Evolutionary conservation across 176 grass and related monocot species (phyloP).

Genomic region (Aechmea fasciata): DNA sequence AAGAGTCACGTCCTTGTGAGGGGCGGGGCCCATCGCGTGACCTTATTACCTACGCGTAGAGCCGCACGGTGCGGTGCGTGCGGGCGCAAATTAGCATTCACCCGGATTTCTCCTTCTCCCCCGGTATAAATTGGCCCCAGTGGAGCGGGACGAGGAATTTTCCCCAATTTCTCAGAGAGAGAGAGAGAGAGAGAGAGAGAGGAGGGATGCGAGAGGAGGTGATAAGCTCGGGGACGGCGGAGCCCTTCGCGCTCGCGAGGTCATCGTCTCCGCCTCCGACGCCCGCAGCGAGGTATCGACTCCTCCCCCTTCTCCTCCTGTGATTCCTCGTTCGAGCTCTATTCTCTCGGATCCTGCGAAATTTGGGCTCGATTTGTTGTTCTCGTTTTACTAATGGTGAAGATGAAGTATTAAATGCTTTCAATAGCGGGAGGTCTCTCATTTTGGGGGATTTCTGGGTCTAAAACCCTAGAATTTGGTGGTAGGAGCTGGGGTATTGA

Average conservation of each 20-base stretch:
- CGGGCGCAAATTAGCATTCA: not conserved
- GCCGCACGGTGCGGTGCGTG: too few species aligned
- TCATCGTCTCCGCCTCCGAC: slow-evolving; percentile 73
- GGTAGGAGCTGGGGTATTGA: not conserved
- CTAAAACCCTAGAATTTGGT: slow-evolving; percentile 2
- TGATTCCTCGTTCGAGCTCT: not conserved
- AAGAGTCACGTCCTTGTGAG: too few species aligned
- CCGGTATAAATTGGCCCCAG: not conserved
- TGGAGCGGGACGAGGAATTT: slow-evolving; percentile 16
- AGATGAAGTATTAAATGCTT: too few species aligned
- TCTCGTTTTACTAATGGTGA: too few species aligned
- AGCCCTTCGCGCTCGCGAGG: slow-evolving; percentile 43
- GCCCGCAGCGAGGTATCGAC: slow-evolving; percentile 64
- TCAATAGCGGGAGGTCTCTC: not conserved
- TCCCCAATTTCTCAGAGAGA: slow-evolving; percentile 13
- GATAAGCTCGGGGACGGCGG: slow-evolving; percentile 64
- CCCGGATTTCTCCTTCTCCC: not conserved
- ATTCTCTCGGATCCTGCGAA: not conserved
- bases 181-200: slow-evolving; percentile 13
- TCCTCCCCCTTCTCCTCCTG: not conserved
- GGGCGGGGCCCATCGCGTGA: too few species aligned
- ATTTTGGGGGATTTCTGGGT: slow-evolving; percentile 9
- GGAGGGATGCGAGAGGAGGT: slow-evolving; percentile 82
- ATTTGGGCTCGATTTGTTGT: slow-evolving; percentile 11
- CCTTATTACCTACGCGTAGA: too few species aligned